Evolutionary conservation across 2,329 filamentous ascomycete species (phyloP).

Genomic region (Penicillium sclerotigenum): DNA sequence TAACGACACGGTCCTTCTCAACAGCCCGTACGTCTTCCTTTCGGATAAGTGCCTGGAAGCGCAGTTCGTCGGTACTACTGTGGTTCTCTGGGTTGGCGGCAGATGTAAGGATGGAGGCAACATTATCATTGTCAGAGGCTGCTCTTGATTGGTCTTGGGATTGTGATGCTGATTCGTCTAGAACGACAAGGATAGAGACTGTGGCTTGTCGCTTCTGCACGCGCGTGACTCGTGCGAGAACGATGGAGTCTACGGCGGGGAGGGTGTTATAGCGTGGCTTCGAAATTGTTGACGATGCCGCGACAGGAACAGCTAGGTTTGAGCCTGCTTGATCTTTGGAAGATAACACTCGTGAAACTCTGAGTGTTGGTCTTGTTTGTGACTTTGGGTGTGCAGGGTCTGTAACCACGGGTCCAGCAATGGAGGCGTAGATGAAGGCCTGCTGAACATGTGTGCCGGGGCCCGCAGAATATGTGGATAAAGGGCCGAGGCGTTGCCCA

Average conservation of each 20-base stretch:
- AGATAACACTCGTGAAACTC: conserved; percentile 26
- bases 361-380: conserved; percentile 42
- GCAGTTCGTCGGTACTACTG: conserved; percentile 58
- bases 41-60: conserved; percentile 78
- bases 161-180: conserved; percentile 44
- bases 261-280: conserved; percentile 65
- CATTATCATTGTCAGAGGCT: conserved; percentile 38
- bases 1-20: conserved; percentile 91
- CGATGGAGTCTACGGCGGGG: conserved; percentile 74
- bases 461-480: conserved; percentile 66
- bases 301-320: background rate
- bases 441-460: conserved; percentile 80
- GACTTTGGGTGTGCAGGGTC: conserved; percentile 41
- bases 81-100: conserved; percentile 42
- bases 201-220: conserved; percentile 81
- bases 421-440: conserved; percentile 72
- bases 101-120: conserved; percentile 37
- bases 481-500: conserved; percentile 72
- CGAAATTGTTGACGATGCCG: conserved; percentile 14
- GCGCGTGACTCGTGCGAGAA: conserved; percentile 81
- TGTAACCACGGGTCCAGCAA: conserved; percentile 68
- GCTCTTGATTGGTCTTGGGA: conserved; percentile 19
- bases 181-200: conserved; percentile 80
- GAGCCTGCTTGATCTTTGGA: background rate
- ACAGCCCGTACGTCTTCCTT: conserved; percentile 90